Conservation (phyloP, 306 rosid species). For the Begonia loranthoides region DNA sequence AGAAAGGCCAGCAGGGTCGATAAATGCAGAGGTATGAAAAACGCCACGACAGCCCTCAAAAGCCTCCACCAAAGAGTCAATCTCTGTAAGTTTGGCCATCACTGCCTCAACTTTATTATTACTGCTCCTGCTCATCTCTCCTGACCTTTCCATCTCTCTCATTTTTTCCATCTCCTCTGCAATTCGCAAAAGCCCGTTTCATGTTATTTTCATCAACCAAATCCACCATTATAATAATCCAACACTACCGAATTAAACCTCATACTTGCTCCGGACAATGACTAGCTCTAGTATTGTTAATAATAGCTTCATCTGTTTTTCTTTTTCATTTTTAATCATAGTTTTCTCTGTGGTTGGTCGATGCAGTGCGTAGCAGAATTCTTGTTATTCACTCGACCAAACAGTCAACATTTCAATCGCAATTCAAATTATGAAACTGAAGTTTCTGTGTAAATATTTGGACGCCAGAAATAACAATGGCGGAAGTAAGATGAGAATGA, state of each 20-base stretch:
- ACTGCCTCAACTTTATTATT: slow-evolving; percentile 15
- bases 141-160: slow-evolving; percentile 31
- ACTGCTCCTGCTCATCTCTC: slow-evolving; percentile 10
- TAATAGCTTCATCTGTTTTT: background rate
- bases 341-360: background rate
- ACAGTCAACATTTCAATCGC: background rate
- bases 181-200: background rate
- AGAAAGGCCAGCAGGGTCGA: slow-evolving; percentile 83
- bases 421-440: too few species aligned
- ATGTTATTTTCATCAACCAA: too few species aligned
- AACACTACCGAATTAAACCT: too few species aligned
- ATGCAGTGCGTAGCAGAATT: background rate
- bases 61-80: slow-evolving; percentile 36
- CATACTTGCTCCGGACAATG: background rate
- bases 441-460: background rate
- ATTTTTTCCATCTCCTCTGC: slow-evolving; percentile 58
- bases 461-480: background rate
- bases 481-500: background rate
- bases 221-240: too few species aligned
- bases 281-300: background rate
- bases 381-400: background rate
- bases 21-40: slow-evolving; percentile 68
- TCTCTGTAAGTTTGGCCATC: slow-evolving; percentile 36
- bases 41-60: slow-evolving; percentile 79
- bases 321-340: background rate